Evolutionary conservation across 371 early-diverging fungal species (phyloP), one percentile per base, ranked within the genome.

Genomic region (Dichotomocladium elegans): DNA sequence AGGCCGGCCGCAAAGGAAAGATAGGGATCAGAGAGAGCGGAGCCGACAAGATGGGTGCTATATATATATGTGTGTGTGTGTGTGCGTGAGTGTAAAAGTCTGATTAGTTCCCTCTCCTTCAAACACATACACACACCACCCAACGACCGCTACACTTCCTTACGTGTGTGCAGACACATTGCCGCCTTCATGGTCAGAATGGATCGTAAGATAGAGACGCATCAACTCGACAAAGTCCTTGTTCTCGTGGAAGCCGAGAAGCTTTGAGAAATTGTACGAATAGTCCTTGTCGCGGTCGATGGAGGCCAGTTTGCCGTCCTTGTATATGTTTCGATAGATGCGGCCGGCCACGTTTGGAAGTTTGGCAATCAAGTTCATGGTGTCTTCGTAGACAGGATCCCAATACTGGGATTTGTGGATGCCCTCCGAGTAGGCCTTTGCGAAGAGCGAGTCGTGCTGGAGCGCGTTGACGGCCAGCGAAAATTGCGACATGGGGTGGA

Each of bases 111-210:
- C n/a, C n/a, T n/a, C n/a, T n/a, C n/a, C n/a, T n/a, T n/a, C n/a
- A n/a, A n/a, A n/a, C n/a, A n/a, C n/a, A n/a, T n/a, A n/a, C n/a
- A n/a, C 27, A 25, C 29, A n/a, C 35, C 12, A 21, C 35, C 28
- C 31, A 37, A 37, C n/a, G 21, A 37, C 37, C 21, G 37, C n/a
- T 5, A 37, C 24, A 15, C 25, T 25, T 45, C 45, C 72, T 64
- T 87, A 88, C 72, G 91, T 88, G 77, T 88, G 90, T 50, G 93
- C 93, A 44, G 88, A 93, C 76, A 96, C 99, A 78, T 98, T 98
- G 62, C 98, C 98, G 77, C 98, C 98, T 85, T 98, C 98, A 86
- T 98, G 98, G 79, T 98, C 98, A 60, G 96, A 92, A 90, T 98
- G 98, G 74, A 98, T 97, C 70, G 93, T 93, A 69, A 98, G 82